Percentiles rank a stretch among this genome's conserved stretches.
These are phyloP conservation scores for Podosphaera aphanis DNA, from an alignment of 2,329 filamentous ascomycete genomes.

Conservation along the genomic window DNA sequence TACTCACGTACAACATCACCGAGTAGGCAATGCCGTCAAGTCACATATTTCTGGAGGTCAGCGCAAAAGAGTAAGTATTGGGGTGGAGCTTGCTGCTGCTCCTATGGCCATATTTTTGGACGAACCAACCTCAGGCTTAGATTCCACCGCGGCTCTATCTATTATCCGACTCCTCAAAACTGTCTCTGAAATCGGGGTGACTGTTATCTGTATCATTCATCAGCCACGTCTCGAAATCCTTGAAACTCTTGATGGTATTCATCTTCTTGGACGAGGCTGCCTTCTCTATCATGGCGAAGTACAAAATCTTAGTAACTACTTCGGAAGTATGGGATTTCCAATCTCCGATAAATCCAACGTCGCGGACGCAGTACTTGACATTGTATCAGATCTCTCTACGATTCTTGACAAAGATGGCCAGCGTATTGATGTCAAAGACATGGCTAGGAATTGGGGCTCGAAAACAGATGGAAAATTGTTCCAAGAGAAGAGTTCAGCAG, in stretches of 20 bases:
- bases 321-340: slow-evolving; percentile 26
- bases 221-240: slow-evolving; percentile 31
- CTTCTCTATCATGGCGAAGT: slow-evolving; percentile 30
- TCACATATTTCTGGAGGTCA: slow-evolving; percentile 38
- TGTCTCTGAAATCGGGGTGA: slow-evolving; percentile 29
- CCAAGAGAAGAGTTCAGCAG: background rate
- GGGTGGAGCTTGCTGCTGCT: slow-evolving; percentile 31
- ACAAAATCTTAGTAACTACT: slow-evolving; percentile 22
- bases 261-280: slow-evolving; percentile 36
- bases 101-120: slow-evolving; percentile 29
- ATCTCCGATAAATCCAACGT: slow-evolving; percentile 28
- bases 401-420: slow-evolving; percentile 21
- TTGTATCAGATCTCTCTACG: slow-evolving; percentile 18
- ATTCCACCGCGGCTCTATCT: slow-evolving; percentile 37
- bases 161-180: slow-evolving; percentile 38
- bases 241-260: slow-evolving; percentile 33
- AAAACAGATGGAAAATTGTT: slow-evolving; percentile 6
- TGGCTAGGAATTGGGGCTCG: slow-evolving; percentile 25
- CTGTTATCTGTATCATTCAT: slow-evolving; percentile 30
- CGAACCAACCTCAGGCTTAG: slow-evolving; percentile 24
- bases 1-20: slow-evolving; percentile 19
- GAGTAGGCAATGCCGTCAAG: slow-evolving; percentile 33
- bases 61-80: slow-evolving; percentile 38
- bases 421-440: slow-evolving; percentile 25
- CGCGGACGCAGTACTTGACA: slow-evolving; percentile 36